These are phyloP conservation scores for Conidiobolus coronatus DNA, from an alignment of 371 early-diverging fungal species.

Conservation along the genomic window DNA sequence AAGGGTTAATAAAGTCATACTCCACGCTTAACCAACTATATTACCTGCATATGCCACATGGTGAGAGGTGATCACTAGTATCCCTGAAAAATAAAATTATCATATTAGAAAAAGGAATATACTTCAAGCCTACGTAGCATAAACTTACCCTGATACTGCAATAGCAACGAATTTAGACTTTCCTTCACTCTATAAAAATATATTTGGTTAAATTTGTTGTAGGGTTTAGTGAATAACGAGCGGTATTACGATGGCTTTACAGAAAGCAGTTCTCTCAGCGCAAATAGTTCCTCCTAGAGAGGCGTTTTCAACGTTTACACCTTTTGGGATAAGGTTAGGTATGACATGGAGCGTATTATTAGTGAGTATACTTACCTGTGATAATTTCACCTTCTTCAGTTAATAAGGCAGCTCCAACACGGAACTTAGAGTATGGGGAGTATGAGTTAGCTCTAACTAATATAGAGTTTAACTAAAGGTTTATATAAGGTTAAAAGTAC, in stretches of 20 bases:
- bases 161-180: constrained; percentile 3
- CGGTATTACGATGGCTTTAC: constrained; percentile 55
- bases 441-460: constrained; percentile 30
- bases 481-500: too few relatives aligned
- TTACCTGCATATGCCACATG: constrained; percentile 6
- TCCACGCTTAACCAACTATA: neutral
- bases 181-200: constrained; percentile 4
- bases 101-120: neutral
- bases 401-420: constrained; percentile 56
- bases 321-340: constrained; percentile 9
- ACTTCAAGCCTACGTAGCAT: too few relatives aligned
- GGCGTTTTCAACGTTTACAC: constrained; percentile 72
- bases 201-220: neutral
- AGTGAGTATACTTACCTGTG: constrained; percentile 16
- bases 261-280: constrained; percentile 64
- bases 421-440: constrained; percentile 68
- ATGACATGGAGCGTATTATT: neutral
- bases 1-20: neutral
- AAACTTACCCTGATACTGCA: constrained; percentile 5
- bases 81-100: neutral
- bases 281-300: constrained; percentile 45
- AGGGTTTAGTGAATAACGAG: neutral
- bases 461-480: too few relatives aligned
- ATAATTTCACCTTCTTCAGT: constrained; percentile 32
- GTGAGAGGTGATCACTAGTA: constrained; percentile 1